Percentiles rank a stretch among this genome's conserved stretches.
Evolutionary conservation across 225 moss, liverwort and hornwort species (phyloP).

Genomic region (Polytrichum commune): DNA sequence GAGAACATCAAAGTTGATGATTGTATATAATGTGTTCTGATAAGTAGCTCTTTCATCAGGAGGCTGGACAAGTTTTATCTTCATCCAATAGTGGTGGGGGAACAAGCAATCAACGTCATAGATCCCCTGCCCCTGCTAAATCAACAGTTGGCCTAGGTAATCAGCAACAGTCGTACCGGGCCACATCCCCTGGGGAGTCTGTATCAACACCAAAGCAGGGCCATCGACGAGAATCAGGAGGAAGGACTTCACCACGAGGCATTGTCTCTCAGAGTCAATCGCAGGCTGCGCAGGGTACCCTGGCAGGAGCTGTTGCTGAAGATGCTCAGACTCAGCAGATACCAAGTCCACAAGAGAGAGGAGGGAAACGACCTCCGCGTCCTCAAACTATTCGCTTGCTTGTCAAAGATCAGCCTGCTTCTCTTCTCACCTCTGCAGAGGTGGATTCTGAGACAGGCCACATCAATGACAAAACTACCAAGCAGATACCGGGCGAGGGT

Average conservation of each 20-base stretch:
- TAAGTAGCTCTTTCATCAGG: constrained; percentile 32
- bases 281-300: constrained; percentile 24
- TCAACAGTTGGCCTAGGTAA: constrained; percentile 33
- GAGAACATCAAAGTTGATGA: no score
- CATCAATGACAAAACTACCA: constrained; percentile 58
- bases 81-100: constrained; percentile 23
- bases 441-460: constrained; percentile 45
- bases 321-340: constrained; percentile 52
- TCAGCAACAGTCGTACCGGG: constrained; percentile 42
- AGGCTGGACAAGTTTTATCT: constrained; percentile 38
- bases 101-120: constrained; percentile 55
- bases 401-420: constrained; percentile 72
- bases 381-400: constrained; percentile 77
- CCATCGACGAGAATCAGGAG: constrained; percentile 59
- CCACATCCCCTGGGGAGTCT: constrained; percentile 44
- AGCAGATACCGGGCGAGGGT: constrained; percentile 48
- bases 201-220: constrained; percentile 41
- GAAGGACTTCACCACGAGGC: constrained; percentile 48
- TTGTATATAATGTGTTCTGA: no score
- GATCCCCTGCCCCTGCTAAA: constrained; percentile 57
- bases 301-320: constrained; percentile 27
- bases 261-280: constrained; percentile 39
- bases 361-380: constrained; percentile 92
- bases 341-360: constrained; percentile 55
- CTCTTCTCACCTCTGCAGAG: constrained; percentile 46